phyloP scores from a whole-genome alignment of 805 yeast genomes.

The Pichia rugopelliculosa region DNA sequence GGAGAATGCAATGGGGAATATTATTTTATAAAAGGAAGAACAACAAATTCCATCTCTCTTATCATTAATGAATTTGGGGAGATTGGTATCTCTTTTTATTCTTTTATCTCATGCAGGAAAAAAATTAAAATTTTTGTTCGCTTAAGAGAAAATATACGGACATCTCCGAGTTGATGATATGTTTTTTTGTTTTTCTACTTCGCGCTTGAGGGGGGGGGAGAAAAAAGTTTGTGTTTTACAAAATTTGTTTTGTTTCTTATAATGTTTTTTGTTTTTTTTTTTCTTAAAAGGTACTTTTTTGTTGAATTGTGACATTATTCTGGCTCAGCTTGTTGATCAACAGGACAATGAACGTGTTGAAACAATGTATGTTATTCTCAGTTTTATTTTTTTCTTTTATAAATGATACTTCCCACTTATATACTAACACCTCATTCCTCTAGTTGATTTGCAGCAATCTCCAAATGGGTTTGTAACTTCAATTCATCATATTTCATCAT shows the following conservation, averaged over 20 bases:
- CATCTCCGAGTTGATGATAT: not conserved
- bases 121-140: not conserved
- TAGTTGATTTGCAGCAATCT: not conserved
- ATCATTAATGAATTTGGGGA: no score
- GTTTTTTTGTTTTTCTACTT: not conserved
- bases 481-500: not conserved
- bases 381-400: not conserved
- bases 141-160: not conserved
- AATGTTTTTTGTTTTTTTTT: no score
- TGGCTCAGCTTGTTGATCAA: not conserved
- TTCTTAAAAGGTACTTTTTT: no score
- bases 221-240: no score
- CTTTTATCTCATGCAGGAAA: not conserved
- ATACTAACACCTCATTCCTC: not conserved
- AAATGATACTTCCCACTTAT: not conserved
- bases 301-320: no score
- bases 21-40: no score
- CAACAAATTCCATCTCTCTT: no score
- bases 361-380: not conserved
- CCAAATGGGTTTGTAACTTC: conserved; percentile 1
- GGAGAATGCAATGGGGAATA: not conserved
- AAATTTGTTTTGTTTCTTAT: no score
- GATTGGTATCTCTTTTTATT: not conserved
- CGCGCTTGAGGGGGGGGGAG: no score
- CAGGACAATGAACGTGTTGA: not conserved